Percentiles rank a stretch among this genome's conserved stretches.
These are phyloP conservation scores for Aspergillus sojae DNA, from an alignment of 2,329 filamentous ascomycete species.

Conservation along the genomic window DNA sequence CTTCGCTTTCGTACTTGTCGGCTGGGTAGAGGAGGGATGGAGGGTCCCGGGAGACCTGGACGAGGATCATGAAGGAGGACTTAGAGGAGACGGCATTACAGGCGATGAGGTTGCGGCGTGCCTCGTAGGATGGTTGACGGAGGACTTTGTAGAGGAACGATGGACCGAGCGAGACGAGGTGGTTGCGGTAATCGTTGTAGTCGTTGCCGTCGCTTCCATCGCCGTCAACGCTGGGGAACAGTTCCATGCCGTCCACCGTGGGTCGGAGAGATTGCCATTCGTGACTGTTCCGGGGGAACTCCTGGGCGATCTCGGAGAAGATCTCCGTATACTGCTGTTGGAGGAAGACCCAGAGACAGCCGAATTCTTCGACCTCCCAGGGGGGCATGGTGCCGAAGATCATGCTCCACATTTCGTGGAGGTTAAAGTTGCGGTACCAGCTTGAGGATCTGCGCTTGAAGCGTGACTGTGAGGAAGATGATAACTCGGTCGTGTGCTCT, in stretches of 20 bases:
- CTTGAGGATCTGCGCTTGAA: constrained; percentile 11
- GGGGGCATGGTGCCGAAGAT: constrained; percentile 19
- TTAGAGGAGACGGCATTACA: constrained; percentile 18
- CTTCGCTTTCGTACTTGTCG: constrained; percentile 6
- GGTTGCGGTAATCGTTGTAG: constrained; percentile 21
- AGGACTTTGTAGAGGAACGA: constrained; percentile 17
- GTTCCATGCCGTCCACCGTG: constrained; percentile 10
- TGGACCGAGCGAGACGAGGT: constrained; percentile 20
- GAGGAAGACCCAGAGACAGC: constrained; percentile 17
- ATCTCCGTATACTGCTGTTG: constrained; percentile 14
- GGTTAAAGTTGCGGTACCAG: constrained; percentile 21
- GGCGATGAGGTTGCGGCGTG: constrained; percentile 14
- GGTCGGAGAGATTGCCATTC: constrained; percentile 18
- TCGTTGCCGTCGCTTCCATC: constrained; percentile 11
- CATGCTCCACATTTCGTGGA: constrained; percentile 19
- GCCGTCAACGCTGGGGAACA: constrained; percentile 13
- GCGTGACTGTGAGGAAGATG: background rate
- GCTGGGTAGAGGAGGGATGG: constrained; percentile 11
- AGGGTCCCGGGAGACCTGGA: constrained; percentile 11
- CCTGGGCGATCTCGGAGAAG: constrained; percentile 15
- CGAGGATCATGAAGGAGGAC: constrained; percentile 19
- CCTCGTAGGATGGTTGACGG: constrained; percentile 8
- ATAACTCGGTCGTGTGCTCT: background rate
- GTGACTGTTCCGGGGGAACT: constrained; percentile 16
- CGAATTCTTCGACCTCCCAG: constrained; percentile 23